A percentile compares a stretch with the other conserved stretches of the same genome.
phyloP scores from a whole-genome alignment of 2,329 filamentous ascomycete species.

The Colletotrichum phormii region DNA sequence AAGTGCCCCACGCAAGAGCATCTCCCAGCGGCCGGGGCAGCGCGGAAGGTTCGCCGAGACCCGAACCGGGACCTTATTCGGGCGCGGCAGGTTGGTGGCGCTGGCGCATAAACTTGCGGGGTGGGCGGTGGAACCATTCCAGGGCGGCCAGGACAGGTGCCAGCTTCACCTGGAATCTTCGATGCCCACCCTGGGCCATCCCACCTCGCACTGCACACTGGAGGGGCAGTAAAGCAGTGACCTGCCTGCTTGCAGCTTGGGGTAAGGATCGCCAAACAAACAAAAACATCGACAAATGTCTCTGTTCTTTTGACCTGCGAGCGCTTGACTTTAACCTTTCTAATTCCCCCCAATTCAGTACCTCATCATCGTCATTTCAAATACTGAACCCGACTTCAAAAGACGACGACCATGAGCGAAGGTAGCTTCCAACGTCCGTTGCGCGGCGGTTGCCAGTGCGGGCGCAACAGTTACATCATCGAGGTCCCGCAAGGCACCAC shows the following conservation, averaged over 20 bases:
- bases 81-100: background rate
- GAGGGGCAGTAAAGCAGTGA: background rate
- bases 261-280: constrained; percentile 27
- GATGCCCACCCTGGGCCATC: constrained; percentile 16
- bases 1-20: constrained; percentile 16
- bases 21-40: constrained; percentile 1
- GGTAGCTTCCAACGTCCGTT: constrained; percentile 63
- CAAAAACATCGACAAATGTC: background rate
- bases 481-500: constrained; percentile 70
- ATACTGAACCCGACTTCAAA: background rate
- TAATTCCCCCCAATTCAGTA: background rate
- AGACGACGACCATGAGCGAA: constrained; percentile 50
- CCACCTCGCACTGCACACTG: background rate
- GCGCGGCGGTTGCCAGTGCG: constrained; percentile 85
- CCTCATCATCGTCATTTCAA: background rate
- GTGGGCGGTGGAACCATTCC: constrained; percentile 5
- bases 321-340: background rate
- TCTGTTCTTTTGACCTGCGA: background rate
- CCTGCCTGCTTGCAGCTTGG: background rate
- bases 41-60: constrained; percentile 26
- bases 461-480: constrained; percentile 85
- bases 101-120: too few relatives aligned
- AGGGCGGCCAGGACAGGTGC: constrained; percentile 13
- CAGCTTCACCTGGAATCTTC: constrained; percentile 35
- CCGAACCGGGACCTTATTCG: background rate